Evolutionary conservation across 345 rosid species (phyloP).

Genomic region (Eucalyptus shirleyi): DNA sequence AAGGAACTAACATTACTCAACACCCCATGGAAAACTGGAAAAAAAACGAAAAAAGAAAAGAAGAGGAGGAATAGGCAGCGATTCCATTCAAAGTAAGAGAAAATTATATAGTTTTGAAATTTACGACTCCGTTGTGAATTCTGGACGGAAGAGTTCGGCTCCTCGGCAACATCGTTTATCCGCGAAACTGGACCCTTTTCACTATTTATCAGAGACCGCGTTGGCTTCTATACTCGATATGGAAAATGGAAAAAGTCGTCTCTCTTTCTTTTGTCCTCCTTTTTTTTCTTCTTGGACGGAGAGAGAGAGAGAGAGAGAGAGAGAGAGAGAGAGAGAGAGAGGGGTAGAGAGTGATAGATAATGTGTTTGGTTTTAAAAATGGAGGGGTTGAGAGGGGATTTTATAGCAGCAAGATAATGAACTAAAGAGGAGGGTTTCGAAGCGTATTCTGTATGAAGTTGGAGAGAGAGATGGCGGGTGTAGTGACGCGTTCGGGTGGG

Average conservation of each 20-base stretch:
- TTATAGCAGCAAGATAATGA: not conserved
- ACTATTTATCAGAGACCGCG: not conserved
- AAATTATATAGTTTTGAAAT: not conserved
- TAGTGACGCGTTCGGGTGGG: not conserved
- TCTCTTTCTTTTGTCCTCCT: not conserved
- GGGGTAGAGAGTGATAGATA: not conserved
- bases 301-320: not conserved
- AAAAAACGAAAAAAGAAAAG: not conserved
- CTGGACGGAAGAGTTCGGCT: constrained; percentile 50
- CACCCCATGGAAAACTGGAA: not conserved
- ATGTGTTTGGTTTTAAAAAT: not conserved
- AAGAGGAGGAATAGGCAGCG: not conserved
- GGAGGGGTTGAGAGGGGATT: not conserved
- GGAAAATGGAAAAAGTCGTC: not conserved
- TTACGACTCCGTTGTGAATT: constrained; percentile 24
- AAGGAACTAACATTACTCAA: not conserved
- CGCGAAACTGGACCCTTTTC: not conserved
- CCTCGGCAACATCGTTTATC: constrained; percentile 25
- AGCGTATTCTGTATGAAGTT: not conserved
- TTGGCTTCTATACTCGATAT: not conserved
- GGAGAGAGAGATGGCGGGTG: not conserved
- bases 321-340: not conserved
- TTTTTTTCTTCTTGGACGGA: not conserved
- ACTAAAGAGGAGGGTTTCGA: not conserved
- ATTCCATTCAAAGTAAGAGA: not conserved